Conservation (phyloP, 129 eudicot genomes). For the Kitagawia praeruptora region DNA sequence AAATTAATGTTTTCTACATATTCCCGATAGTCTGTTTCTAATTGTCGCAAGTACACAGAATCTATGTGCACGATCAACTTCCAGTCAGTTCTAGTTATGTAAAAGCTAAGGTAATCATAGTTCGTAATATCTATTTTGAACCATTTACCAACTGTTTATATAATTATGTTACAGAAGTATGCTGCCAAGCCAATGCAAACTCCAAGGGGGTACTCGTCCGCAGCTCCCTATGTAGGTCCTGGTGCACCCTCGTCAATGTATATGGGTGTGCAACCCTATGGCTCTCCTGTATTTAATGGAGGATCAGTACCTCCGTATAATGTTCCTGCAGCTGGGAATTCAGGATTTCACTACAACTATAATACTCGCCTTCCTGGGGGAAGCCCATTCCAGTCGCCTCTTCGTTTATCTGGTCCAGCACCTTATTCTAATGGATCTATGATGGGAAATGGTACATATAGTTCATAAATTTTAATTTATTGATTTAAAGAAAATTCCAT, state of each 20-base stretch:
- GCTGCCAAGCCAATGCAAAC: constrained; percentile 71
- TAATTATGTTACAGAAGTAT: constrained; percentile 46
- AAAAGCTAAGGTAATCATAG: background rate
- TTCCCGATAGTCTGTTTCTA: too few relatives aligned
- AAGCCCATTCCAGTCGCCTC: constrained; percentile 61
- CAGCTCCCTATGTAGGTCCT: constrained; percentile 52
- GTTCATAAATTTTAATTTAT: background rate
- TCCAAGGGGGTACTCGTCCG: constrained; percentile 55
- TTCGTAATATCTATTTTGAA: too few relatives aligned
- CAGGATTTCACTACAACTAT: constrained; percentile 62
- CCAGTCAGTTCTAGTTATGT: background rate
- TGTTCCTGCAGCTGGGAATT: constrained; percentile 56
- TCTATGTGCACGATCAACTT: too few relatives aligned
- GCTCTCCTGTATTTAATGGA: constrained; percentile 60
- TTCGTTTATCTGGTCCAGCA: constrained; percentile 61
- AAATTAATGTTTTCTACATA: too few relatives aligned
- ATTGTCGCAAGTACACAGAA: too few relatives aligned
- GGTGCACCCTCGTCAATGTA: constrained; percentile 84
- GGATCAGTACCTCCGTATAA: constrained; percentile 74
- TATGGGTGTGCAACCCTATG: constrained; percentile 73
- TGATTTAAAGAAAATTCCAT: background rate
- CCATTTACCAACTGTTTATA: background rate
- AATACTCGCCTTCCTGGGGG: constrained; percentile 64
- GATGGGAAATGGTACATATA: constrained; percentile 50
- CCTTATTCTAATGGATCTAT: constrained; percentile 73